These are phyloP conservation scores for Sclerotinia subarctica DNA, from an alignment of 2,329 filamentous ascomycete species.

Conservation along the genomic window DNA sequence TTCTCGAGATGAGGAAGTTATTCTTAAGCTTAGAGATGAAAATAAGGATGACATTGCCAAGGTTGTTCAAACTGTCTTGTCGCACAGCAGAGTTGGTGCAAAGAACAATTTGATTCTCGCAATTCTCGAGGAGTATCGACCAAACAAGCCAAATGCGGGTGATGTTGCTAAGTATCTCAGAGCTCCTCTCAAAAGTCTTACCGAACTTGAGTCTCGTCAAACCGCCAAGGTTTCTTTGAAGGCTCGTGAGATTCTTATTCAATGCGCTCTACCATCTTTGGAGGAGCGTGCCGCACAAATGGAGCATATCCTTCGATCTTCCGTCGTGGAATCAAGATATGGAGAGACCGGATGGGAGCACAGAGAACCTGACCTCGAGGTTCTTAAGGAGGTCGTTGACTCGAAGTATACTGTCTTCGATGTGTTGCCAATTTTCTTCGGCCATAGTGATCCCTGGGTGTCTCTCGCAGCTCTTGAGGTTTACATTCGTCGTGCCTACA, in stretches of 20 bases:
- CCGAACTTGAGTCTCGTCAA: slow-evolving; percentile 80
- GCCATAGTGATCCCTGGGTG: slow-evolving; percentile 90
- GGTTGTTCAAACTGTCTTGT: slow-evolving; percentile 86
- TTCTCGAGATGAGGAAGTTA: slow-evolving; percentile 86
- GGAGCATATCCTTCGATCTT: slow-evolving; percentile 96
- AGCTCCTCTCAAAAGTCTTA: slow-evolving; percentile 75
- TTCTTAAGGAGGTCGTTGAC: slow-evolving; percentile 97
- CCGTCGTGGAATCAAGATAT: slow-evolving; percentile 94
- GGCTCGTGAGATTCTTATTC: slow-evolving; percentile 94
- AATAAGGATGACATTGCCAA: slow-evolving; percentile 87
- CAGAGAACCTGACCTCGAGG: slow-evolving; percentile 81
- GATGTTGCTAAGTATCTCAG: slow-evolving; percentile 88
- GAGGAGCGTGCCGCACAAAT: slow-evolving; percentile 95
- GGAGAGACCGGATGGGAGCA: slow-evolving; percentile 97
- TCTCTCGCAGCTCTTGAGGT: slow-evolving; percentile 91
- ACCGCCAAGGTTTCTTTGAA: slow-evolving; percentile 95
- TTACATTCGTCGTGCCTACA: slow-evolving; percentile 93
- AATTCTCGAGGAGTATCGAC: slow-evolving; percentile 89
- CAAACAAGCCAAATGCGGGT: slow-evolving; percentile 86
- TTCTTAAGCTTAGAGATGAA: slow-evolving; percentile 90
- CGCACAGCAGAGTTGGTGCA: slow-evolving; percentile 84
- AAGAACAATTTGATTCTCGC: slow-evolving; percentile 94
- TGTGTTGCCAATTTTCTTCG: slow-evolving; percentile 92
- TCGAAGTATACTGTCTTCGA: slow-evolving; percentile 99
- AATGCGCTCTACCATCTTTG: slow-evolving; percentile 91